Conservation (phyloP, 2,329 filamentous ascomycete genomes). For the Hypoxylon sp. region DNA sequence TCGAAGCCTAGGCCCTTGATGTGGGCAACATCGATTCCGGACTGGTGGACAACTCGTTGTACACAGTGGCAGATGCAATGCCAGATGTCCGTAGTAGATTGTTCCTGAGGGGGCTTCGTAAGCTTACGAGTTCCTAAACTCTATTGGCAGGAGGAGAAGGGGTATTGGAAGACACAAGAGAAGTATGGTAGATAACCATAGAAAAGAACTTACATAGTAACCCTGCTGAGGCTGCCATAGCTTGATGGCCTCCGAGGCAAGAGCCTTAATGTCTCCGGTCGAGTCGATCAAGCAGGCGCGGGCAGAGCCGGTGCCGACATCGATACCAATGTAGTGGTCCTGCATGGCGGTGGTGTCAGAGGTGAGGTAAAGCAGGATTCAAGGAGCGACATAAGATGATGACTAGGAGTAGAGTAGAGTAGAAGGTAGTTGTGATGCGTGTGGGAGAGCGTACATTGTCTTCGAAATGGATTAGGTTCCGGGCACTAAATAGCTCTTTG, state of each 20-base stretch:
- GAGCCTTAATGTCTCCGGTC: conserved; percentile 83
- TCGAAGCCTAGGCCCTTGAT: conserved; percentile 96
- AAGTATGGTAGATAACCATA: background rate
- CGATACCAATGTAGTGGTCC: conserved; percentile 81
- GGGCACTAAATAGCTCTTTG: conserved; percentile 40
- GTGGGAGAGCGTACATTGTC: conserved; percentile 41
- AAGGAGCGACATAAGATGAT: conserved; percentile 7
- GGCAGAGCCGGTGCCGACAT: conserved; percentile 95
- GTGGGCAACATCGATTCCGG: conserved; percentile 75
- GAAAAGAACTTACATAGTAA: conserved; percentile 67
- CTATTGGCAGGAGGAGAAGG: conserved; percentile 10
- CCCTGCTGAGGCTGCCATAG: conserved; percentile 80
- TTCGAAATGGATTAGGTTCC: conserved; percentile 46
- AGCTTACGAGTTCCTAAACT: conserved; percentile 2
- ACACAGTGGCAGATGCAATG: conserved; percentile 90
- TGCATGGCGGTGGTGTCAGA: conserved; percentile 44
- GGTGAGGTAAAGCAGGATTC: conserved; percentile 1
- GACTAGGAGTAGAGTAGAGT: background rate
- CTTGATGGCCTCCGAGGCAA: conserved; percentile 79
- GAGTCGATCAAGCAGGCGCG: conserved; percentile 95
- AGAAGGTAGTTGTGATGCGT: conserved; percentile 2
- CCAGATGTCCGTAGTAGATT: conserved; percentile 99
- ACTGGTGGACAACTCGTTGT: conserved; percentile 80
- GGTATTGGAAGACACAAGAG: background rate
- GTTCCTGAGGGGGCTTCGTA: conserved; percentile 66